Percentiles rank a stretch among this genome's conserved stretches.
Conservation (phyloP, 192 early-diverging fungal species). For the Entophlyctis helioformis region DNA sequence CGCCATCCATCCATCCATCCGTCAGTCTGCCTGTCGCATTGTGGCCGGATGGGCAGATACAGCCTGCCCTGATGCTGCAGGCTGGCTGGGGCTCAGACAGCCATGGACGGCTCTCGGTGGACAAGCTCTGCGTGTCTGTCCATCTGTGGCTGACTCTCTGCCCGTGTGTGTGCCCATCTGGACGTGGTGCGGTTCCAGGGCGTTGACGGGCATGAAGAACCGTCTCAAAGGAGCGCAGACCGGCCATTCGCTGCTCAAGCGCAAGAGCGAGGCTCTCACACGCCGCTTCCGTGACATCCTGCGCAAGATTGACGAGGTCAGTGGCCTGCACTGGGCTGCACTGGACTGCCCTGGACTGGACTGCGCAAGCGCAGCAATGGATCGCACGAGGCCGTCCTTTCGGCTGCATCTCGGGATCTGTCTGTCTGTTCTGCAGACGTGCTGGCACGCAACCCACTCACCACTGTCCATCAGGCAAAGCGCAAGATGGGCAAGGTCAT, state of each 20-base stretch:
- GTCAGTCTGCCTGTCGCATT: too few relatives aligned
- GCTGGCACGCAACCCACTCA: too few relatives aligned
- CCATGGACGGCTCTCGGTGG: not conserved
- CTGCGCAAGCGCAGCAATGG: too few relatives aligned
- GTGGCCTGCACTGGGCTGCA: too few relatives aligned
- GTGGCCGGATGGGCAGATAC: too few relatives aligned
- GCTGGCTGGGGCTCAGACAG: not conserved
- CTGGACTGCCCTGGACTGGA: too few relatives aligned
- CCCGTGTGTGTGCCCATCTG: not conserved
- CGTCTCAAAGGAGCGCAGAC: slow-evolving; percentile 96
- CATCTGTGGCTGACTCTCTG: slow-evolving; percentile 1
- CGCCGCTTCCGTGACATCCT: slow-evolving; percentile 88
- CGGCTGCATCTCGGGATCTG: too few relatives aligned
- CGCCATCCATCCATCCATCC: too few relatives aligned
- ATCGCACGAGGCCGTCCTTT: too few relatives aligned
- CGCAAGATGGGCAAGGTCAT: slow-evolving; percentile 98
- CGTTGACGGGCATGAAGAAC: slow-evolving; percentile 87
- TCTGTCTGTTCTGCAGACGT: too few relatives aligned
- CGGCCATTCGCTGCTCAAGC: slow-evolving; percentile 93
- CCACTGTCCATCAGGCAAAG: slow-evolving; percentile 89
- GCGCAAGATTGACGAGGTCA: slow-evolving; percentile 93
- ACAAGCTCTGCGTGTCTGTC: not conserved
- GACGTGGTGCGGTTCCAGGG: slow-evolving; percentile 40
- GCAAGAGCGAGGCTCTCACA: slow-evolving; percentile 94
- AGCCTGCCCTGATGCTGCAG: too few relatives aligned